Evolutionary conservation across 2,329 filamentous ascomycete species (phyloP).

Genomic region (Mycosphaerella arachidis): DNA sequence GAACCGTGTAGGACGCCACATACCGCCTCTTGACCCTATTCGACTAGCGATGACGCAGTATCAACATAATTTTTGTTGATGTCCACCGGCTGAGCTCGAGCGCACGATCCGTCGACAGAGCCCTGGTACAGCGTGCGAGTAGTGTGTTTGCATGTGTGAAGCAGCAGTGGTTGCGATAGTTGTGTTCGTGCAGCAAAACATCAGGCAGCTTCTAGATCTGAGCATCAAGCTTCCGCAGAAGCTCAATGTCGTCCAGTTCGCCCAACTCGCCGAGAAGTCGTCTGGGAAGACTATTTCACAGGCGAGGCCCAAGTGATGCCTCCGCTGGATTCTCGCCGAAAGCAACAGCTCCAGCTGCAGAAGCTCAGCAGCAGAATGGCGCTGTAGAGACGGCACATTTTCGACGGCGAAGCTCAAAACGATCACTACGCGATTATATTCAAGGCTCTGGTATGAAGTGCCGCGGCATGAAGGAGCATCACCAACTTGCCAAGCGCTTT

Average conservation of each 20-base stretch:
- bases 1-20: background rate
- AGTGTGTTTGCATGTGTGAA: background rate
- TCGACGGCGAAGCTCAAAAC: background rate
- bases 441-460: constrained; percentile 41
- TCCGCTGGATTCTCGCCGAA: background rate
- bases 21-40: background rate
- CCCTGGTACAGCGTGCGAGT: background rate
- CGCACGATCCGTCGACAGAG: background rate
- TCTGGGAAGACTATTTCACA: constrained; percentile 49
- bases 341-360: background rate
- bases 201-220: background rate
- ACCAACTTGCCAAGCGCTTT: background rate
- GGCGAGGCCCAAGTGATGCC: constrained; percentile 1
- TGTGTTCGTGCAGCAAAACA: background rate
- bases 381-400: background rate
- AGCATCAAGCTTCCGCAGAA: background rate
- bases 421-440: constrained; percentile 26
- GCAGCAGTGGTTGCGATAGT: background rate
- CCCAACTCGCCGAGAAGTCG: background rate
- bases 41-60: background rate
- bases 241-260: background rate
- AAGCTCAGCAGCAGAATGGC: background rate
- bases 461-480: background rate
- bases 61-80: background rate
- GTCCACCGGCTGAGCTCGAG: background rate